Evolutionary conservation across 768 basidiomycete species (phyloP), one percentile per base, ranked within the genome.

Genomic region (Dioszegia crocea): DNA sequence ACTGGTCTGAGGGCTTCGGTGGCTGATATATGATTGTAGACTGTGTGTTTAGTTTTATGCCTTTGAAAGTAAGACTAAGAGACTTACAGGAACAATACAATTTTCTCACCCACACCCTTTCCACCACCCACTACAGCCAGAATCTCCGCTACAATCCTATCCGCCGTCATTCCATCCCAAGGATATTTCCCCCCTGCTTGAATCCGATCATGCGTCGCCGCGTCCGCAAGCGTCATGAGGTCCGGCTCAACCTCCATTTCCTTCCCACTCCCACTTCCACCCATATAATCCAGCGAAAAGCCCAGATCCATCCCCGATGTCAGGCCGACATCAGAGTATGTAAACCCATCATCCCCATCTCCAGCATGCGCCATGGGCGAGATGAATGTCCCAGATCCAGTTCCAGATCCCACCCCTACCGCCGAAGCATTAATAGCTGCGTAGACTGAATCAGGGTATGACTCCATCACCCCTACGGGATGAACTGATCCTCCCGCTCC

Each of bases 141-240:
- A 14, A 73, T 62, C 33, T 61, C 64, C 5, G 10, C n/a, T 0
- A 46, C 61, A 21, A 73, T 56, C 17, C 17, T 31, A 24, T 64
- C 68, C 12, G 59, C 43, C 3, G 56, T 31, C 59, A 70, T 44
- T 2, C 55, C 52, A 14, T 66, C 68, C 71, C 71, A 73, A 1
- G 60, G 48, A 26, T 50, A 64, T 21, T 54, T 40, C 3, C 52
- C 52, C 14, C 52, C 52, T 17, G 48, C 29, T 27, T 36, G 9
- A 24, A 21, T 16, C 39, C 19, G 52, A 24, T 38, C n/a, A 27
- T 48, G 23, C 9, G 41, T 6, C 40, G 71, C 71, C 21, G 71
- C 71, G 46, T 73, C 66, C 17, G 71, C 71, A 3, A 73, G 60
- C 10, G 71, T 73, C 71, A 73, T 73, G 23, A 73, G 41, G 36